Base-by-base conservation (phyloP, 2,329 filamentous ascomycete genomes). In the Paramyrothecium sp. region DNA sequence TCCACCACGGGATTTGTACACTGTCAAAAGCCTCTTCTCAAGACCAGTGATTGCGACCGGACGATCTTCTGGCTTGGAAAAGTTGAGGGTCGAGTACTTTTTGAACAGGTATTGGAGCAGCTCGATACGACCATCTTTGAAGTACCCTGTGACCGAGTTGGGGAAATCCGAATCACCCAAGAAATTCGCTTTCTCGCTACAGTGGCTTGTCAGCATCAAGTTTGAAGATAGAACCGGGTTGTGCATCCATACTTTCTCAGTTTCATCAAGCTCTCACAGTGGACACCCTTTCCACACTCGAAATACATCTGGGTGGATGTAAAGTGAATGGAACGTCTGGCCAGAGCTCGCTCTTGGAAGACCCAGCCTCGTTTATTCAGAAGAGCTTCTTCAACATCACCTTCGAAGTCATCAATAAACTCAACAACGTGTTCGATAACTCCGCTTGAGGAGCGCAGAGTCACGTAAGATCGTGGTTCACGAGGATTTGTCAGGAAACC, bases 331-430 rank as follows among this genome's bases (percentile, higher is more conserved):
- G 70, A 71, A 7, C 76, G 66, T 7, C 68, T 65, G 0, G 74
- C 67, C 3, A 78, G 61, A 0, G 66, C 69, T 19, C 69, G 61
- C 56, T 78, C 75, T 56, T 78, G 75, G 3, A 76, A 50, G 0
- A 76, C 75, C 75, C 75, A 78, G 0, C 69, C 75, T 2, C 75
- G 63, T 5, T 56, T 60, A 54, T 68, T 74, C 3, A 78, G 59
- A 1, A 59, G 16, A 1, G 68, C 61, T 0, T 69, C 51, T 1
- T 69, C 60, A 1, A 77, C 73, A 12, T 77, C 58, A 8, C 46
- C 8, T 11, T 48, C 10, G 95, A 48, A 48, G 19, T 48, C n/a
- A n/a, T 48, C 46, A n/a, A 48, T n/a, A 38, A 38, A 38, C 33
- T 38, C 16, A 16, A 16, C 16, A 16, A 38, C 33, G 8, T 38